phyloP scores from a whole-genome alignment of 345 rosid species.

The Linum trigynum region DNA sequence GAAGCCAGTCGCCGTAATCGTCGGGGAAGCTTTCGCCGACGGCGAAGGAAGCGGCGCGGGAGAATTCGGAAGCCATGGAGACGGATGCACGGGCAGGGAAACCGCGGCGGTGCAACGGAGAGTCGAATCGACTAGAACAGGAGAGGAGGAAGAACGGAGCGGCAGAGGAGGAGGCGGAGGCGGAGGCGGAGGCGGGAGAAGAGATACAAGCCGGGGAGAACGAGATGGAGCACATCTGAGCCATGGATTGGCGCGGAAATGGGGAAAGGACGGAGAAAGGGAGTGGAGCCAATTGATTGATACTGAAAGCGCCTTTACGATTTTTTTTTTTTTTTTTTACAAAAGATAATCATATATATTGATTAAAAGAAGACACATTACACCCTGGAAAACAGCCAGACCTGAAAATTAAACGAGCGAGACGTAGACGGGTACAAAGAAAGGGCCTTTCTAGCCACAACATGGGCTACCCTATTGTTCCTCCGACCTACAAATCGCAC shows the following conservation, averaged over 20 bases:
- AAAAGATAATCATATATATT: too few relatives aligned
- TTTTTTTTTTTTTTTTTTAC: too few relatives aligned
- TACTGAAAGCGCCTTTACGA: too few relatives aligned
- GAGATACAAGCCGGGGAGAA: background rate
- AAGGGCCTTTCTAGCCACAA: too few relatives aligned
- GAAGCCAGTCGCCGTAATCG: slow-evolving; percentile 53
- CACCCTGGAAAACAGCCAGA: too few relatives aligned
- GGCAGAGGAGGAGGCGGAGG: too few relatives aligned
- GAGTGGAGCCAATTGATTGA: background rate
- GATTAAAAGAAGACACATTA: too few relatives aligned
- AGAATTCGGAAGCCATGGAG: slow-evolving; percentile 17
- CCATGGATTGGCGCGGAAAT: background rate
- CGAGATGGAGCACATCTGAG: background rate
- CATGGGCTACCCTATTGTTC: too few relatives aligned
- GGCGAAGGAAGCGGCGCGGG: slow-evolving; percentile 13
- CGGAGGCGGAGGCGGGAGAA: background rate
- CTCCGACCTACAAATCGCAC: too few relatives aligned
- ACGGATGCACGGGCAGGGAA: background rate
- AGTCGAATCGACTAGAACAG: background rate
- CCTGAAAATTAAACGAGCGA: too few relatives aligned
- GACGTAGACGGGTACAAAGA: too few relatives aligned
- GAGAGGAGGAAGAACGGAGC: background rate
- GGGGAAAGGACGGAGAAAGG: background rate
- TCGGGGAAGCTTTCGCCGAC: slow-evolving; percentile 58
- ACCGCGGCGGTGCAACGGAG: background rate